Percentiles rank a stretch among this genome's conserved stretches.
Conservation (phyloP, 148 eudicot genomes). For the Chenopodium berlandieri region DNA sequence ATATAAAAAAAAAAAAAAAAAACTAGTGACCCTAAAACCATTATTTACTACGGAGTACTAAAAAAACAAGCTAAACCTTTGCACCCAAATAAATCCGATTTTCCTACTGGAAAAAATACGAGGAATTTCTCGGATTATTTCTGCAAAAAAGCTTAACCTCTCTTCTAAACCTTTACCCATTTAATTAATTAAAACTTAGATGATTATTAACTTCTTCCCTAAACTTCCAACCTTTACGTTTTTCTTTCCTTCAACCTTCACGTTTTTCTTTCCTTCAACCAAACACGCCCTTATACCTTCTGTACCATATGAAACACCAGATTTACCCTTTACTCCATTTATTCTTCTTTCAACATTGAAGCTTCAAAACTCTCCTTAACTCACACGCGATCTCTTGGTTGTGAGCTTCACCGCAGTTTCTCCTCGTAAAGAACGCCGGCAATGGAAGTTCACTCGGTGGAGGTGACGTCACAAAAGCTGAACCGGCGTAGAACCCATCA, state of each 20-base stretch:
- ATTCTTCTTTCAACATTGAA: not conserved
- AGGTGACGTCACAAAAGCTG: conserved; percentile 45
- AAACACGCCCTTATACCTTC: not conserved
- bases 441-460: conserved; percentile 55
- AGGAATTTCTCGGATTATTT: conserved; percentile 5
- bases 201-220: not conserved
- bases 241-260: not conserved
- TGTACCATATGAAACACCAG: too few species aligned
- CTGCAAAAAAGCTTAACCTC: not conserved
- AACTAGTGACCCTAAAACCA: not conserved
- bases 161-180: not conserved
- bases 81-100: conserved; percentile 1
- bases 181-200: not conserved
- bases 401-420: conserved; percentile 17
- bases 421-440: conserved; percentile 39
- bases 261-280: not conserved
- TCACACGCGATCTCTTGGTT: conserved; percentile 23
- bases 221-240: not conserved
- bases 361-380: conserved; percentile 28
- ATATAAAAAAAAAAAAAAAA: too few species aligned
- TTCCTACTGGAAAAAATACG: conserved; percentile 22
- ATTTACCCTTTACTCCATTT: too few species aligned
- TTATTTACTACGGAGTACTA: not conserved
- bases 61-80: conserved; percentile 3
- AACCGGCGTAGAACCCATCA: conserved; percentile 48